A percentile compares a stretch with the other conserved stretches of the same genome.
These are phyloP conservation scores for Thermoascus crustaceus DNA, from an alignment of 2,329 filamentous ascomycete species.

Conservation along the genomic window DNA sequence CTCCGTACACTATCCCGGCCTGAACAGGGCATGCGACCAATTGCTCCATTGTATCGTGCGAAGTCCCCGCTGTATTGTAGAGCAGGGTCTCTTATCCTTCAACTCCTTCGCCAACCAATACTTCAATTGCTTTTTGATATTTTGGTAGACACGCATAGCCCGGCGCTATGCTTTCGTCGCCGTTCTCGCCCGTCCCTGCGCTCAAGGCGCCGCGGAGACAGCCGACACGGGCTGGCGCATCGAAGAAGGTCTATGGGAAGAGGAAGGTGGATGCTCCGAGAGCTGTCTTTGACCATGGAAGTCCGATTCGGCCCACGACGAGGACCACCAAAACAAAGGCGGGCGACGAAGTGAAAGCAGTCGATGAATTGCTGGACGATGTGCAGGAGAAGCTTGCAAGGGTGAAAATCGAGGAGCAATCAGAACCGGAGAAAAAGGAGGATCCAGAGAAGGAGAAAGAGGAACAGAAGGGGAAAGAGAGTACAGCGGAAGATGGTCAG, in stretches of 20 bases:
- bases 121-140: too few species aligned
- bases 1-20: too few species aligned
- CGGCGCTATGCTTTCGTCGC: background rate
- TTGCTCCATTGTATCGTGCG: too few species aligned
- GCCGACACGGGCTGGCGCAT: constrained; percentile 3
- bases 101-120: too few species aligned
- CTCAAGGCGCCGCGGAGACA: background rate
- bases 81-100: too few species aligned
- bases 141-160: background rate
- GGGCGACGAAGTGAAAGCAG: background rate
- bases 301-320: constrained; percentile 8
- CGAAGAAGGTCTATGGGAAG: constrained; percentile 11
- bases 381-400: constrained; percentile 1
- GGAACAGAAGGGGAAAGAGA: background rate
- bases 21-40: background rate
- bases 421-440: background rate
- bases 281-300: constrained; percentile 10
- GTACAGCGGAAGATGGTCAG: background rate
- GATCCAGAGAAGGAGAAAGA: constrained; percentile 1
- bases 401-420: constrained; percentile 3
- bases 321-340: too few species aligned
- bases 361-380: background rate
- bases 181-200: background rate
- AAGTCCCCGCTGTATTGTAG: too few species aligned
- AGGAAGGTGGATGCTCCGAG: constrained; percentile 9